phyloP scores from a whole-genome alignment of 306 rosid genomes.

The Betula pendula region DNA sequence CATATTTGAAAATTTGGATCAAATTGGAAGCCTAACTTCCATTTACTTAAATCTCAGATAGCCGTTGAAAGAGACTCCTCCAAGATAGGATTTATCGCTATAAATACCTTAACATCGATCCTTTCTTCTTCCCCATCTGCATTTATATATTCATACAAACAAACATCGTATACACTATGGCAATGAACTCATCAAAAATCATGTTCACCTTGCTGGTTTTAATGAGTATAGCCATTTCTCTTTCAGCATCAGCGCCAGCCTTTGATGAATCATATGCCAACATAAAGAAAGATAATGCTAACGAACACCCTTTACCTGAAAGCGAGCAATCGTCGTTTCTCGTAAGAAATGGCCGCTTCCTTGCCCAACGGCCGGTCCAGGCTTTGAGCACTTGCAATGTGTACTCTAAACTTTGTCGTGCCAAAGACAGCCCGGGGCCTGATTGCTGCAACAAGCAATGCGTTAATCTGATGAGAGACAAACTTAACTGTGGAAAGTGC shows the following conservation, averaged over 20 bases:
- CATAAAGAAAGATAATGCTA: neutral
- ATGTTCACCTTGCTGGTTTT: conserved; percentile 32
- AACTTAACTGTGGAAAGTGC: conserved; percentile 56
- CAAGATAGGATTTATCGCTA: too few relatives aligned
- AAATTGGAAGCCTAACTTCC: conserved; percentile 31
- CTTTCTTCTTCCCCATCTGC: neutral
- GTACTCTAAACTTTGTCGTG: conserved; percentile 37
- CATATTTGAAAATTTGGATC: neutral
- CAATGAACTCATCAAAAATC: conserved; percentile 39
- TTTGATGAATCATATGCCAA: neutral
- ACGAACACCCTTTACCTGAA: too few relatives aligned
- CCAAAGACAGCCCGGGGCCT: conserved; percentile 41
- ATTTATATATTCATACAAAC: neutral
- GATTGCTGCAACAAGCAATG: conserved; percentile 59
- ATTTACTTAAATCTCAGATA: neutral
- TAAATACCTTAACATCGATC: neutral
- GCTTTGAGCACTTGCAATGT: conserved; percentile 38
- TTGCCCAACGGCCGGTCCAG: conserved; percentile 22
- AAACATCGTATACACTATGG: neutral
- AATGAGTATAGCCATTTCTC: conserved; percentile 39
- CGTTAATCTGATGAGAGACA: conserved; percentile 38
- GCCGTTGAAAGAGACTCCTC: conserved; percentile 36
- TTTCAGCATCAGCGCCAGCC: conserved; percentile 19
- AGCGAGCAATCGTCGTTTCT: conserved; percentile 5
- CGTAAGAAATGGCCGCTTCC: conserved; percentile 36